phyloP scores from a whole-genome alignment of 371 early-diverging fungal species.

The Lichtheimia corymbifera region DNA sequence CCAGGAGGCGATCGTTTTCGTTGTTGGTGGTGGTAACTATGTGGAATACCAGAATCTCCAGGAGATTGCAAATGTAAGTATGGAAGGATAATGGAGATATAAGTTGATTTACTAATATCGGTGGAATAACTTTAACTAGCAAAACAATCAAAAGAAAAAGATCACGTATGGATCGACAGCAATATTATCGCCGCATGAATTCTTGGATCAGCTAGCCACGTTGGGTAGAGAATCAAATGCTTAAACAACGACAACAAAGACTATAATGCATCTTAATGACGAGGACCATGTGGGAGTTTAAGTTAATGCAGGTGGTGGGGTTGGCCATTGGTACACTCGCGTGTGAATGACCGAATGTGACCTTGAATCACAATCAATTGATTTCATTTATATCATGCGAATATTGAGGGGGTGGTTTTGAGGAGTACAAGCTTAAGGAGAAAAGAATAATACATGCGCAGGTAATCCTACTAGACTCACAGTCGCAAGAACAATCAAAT shows the following conservation, averaged over 20 bases:
- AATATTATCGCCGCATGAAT: conserved; percentile 82
- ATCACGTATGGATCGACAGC: conserved; percentile 98
- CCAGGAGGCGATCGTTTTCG: conserved; percentile 94
- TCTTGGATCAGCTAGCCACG: conserved; percentile 80
- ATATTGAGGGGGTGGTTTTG: too few relatives aligned
- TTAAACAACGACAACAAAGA: not conserved
- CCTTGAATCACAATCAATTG: too few relatives aligned
- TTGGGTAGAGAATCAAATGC: conserved; percentile 50
- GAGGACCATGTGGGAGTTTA: too few relatives aligned
- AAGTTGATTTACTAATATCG: not conserved
- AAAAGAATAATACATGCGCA: too few relatives aligned
- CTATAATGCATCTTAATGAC: too few relatives aligned
- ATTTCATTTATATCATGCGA: too few relatives aligned
- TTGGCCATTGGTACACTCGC: too few relatives aligned
- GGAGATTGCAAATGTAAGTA: conserved; percentile 75
- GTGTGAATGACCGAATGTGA: too few relatives aligned
- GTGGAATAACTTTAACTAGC: conserved; percentile 29
- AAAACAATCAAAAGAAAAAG: conserved; percentile 69
- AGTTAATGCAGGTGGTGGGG: too few relatives aligned
- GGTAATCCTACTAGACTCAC: too few relatives aligned
- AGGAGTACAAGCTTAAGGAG: too few relatives aligned
- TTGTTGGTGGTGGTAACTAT: conserved; percentile 96
- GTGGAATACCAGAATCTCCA: conserved; percentile 93
- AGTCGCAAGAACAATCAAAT: too few relatives aligned
- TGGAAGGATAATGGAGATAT: not conserved